phyloP scores from a whole-genome alignment of 257 asterid genomes.

The Ilex asprella region DNA sequence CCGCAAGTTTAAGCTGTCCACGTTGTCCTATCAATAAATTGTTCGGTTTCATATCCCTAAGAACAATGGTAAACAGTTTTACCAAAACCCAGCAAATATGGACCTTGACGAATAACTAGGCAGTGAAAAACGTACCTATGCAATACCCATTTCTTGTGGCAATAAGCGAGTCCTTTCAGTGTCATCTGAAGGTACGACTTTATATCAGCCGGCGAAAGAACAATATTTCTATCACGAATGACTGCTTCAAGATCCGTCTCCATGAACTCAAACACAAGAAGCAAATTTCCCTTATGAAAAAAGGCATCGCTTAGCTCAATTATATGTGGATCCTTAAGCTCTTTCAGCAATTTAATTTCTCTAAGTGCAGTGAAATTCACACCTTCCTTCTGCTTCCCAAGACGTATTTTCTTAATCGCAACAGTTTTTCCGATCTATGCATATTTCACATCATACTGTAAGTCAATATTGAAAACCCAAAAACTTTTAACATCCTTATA shows the following conservation, averaged over 20 bases:
- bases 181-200: conserved; percentile 97
- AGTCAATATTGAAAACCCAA: too few relatives aligned
- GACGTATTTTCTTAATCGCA: conserved; percentile 90
- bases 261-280: conserved; percentile 98
- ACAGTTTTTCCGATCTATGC: conserved; percentile 83
- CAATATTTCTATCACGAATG: conserved; percentile 83
- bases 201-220: conserved; percentile 89
- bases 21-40: conserved; percentile 84
- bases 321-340: conserved; percentile 80
- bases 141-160: conserved; percentile 93
- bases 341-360: conserved; percentile 91
- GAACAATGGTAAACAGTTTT: conserved; percentile 8
- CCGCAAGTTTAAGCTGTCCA: conserved; percentile 94
- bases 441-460: not conserved
- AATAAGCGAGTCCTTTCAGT: conserved; percentile 78
- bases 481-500: too few relatives aligned
- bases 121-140: conserved; percentile 52
- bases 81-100: too few relatives aligned
- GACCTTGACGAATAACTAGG: too few relatives aligned
- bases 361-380: conserved; percentile 91
- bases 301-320: conserved; percentile 89
- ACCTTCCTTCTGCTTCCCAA: conserved; percentile 96
- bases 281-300: conserved; percentile 90
- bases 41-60: conserved; percentile 97
- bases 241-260: conserved; percentile 99